These are phyloP conservation scores for Syzygium syzygioides DNA, from an alignment of 441 rosid species.

Conservation along the genomic window DNA sequence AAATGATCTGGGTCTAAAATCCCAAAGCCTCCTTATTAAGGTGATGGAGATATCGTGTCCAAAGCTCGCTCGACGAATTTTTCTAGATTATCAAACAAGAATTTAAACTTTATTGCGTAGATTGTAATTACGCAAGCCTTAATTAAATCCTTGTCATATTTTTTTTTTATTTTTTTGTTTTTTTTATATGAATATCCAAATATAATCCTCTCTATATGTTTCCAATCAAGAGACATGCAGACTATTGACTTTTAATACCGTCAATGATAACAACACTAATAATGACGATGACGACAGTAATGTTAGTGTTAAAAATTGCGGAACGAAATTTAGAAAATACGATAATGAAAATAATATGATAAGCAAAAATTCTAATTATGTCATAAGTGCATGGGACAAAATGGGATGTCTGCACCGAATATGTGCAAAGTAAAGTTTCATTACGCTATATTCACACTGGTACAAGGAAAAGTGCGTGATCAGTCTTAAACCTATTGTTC, in stretches of 20 bases:
- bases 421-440: not conserved
- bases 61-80: not conserved
- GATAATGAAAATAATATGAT: not conserved
- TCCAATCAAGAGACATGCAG: not conserved
- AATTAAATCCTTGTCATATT: not conserved
- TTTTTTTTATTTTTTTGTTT: not conserved
- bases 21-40: too few species aligned
- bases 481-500: not conserved
- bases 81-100: not conserved
- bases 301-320: not conserved
- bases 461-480: fast-evolving
- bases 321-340: not conserved
- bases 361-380: not conserved
- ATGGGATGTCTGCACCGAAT: not conserved
- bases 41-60: not conserved
- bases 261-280: not conserved
- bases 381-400: not conserved
- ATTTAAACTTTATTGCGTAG: not conserved
- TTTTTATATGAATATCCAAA: not conserved
- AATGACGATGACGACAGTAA: not conserved
- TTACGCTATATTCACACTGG: not conserved
- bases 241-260: not conserved
- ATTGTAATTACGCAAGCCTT: not conserved
- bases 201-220: not conserved
- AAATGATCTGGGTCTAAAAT: not conserved